Evolutionary conservation across 2,329 filamentous ascomycete species (phyloP).

Genomic region (Nemania diffusa): DNA sequence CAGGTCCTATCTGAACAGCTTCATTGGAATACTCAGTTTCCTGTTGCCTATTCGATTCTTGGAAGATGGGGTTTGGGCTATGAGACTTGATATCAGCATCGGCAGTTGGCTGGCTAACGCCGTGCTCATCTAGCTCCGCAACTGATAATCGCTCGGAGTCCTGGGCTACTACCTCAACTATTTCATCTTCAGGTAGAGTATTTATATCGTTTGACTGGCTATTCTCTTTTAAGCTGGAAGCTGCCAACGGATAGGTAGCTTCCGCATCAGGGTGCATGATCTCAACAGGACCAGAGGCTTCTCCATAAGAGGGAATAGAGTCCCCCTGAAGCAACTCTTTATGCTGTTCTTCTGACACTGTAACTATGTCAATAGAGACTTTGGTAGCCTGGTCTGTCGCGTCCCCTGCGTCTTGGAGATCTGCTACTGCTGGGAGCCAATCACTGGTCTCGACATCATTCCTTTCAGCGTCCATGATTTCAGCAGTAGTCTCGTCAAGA

Average conservation of each 20-base stretch:
- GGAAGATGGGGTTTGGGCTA: background rate
- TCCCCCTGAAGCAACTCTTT: conserved; percentile 20
- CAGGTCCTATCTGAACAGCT: conserved; percentile 20
- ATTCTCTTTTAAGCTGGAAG: conserved; percentile 2
- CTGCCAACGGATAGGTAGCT: background rate
- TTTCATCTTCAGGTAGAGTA: conserved; percentile 5
- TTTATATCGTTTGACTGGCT: conserved; percentile 10
- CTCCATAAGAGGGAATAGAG: background rate
- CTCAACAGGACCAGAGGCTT: background rate
- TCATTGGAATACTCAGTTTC: conserved; percentile 17
- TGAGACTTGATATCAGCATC: background rate
- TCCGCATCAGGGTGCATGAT: conserved; percentile 7
- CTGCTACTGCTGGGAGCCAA: conserved; percentile 34
- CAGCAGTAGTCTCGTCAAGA: conserved; percentile 34
- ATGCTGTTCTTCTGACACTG: conserved; percentile 12
- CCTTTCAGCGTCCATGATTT: conserved; percentile 31
- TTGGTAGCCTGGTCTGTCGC: conserved; percentile 23
- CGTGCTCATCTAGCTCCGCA: conserved; percentile 12
- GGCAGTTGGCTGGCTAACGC: background rate
- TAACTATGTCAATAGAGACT: conserved; percentile 15
- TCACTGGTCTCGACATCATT: conserved; percentile 22
- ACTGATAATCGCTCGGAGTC: background rate
- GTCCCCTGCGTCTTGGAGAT: conserved; percentile 4
- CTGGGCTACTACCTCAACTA: conserved; percentile 9
- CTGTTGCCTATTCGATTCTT: conserved; percentile 21